Conservation (phyloP, 306 rosid species). For the Senna tora region DNA sequence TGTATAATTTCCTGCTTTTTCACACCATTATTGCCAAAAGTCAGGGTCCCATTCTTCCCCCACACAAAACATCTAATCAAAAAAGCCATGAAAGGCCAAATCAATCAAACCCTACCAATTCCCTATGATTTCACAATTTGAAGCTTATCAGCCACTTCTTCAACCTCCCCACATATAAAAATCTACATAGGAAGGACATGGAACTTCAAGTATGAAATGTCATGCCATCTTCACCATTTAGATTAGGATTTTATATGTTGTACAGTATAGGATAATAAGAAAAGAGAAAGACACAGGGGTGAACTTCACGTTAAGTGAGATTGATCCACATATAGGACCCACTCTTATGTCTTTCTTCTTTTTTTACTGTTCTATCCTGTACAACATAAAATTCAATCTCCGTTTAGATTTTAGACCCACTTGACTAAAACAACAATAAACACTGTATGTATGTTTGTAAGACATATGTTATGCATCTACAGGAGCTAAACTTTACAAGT, state of each 20-base stretch:
- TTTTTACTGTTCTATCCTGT: too few relatives aligned
- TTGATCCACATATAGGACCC: too few relatives aligned
- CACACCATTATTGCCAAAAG: slow-evolving; percentile 50
- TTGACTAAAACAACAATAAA: not conserved
- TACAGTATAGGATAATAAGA: too few relatives aligned
- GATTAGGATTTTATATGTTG: too few relatives aligned
- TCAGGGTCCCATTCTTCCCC: slow-evolving; percentile 45
- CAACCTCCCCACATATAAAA: not conserved
- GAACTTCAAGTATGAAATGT: not conserved
- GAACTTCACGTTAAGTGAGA: too few relatives aligned
- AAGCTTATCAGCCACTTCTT: not conserved
- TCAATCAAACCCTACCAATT: slow-evolving; percentile 40
- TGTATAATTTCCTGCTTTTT: slow-evolving; percentile 40
- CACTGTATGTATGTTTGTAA: too few relatives aligned
- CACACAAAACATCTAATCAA: slow-evolving; percentile 50
- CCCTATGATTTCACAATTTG: not conserved
- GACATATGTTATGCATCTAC: not conserved
- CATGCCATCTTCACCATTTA: not conserved
- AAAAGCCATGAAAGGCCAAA: slow-evolving; percentile 46
- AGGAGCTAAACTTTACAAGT: slow-evolving; percentile 4
- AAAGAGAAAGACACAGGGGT: too few relatives aligned
- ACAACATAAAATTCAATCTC: too few relatives aligned
- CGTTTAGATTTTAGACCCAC: too few relatives aligned
- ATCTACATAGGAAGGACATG: not conserved
- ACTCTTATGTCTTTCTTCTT: too few relatives aligned